Evolutionary conservation across 1,284 basidiomycete species (phyloP).

Genomic region (Rhodotorula sp.): DNA sequence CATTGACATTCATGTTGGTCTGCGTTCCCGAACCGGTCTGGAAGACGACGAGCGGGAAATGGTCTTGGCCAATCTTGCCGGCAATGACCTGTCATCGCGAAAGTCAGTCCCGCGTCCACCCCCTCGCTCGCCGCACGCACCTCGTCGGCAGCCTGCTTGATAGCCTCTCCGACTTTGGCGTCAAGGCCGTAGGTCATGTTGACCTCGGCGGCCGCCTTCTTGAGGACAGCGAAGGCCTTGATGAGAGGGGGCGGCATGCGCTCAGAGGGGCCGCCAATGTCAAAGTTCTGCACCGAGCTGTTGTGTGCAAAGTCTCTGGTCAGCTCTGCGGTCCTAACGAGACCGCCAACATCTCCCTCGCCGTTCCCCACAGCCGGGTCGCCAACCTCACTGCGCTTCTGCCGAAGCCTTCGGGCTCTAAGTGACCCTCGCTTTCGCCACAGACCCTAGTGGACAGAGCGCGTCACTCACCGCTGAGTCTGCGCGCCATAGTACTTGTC

Average conservation of each 20-base stretch:
- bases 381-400: not conserved
- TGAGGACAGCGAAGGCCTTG: slow-evolving; percentile 96
- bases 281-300: slow-evolving; percentile 94
- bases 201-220: slow-evolving; percentile 93
- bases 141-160: slow-evolving; percentile 92
- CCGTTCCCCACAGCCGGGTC: slow-evolving; percentile 2
- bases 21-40: slow-evolving; percentile 99
- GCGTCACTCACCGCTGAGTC: slow-evolving; percentile 73
- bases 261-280: slow-evolving; percentile 92
- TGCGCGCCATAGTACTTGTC: slow-evolving; percentile 99
- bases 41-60: slow-evolving; percentile 98
- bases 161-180: slow-evolving; percentile 81
- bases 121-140: slow-evolving; percentile 53
- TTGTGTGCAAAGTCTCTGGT: not conserved
- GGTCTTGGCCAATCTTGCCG: slow-evolving; percentile 79
- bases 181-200: slow-evolving; percentile 91
- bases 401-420: not conserved
- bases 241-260: slow-evolving; percentile 91
- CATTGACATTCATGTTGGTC: slow-evolving; percentile 99
- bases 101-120: not conserved
- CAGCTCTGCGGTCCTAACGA: not conserved
- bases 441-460: not conserved
- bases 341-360: no score
- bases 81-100: slow-evolving; percentile 72
- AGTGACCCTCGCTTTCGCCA: not conserved